A percentile compares a stretch with the other conserved stretches of the same genome.
Evolutionary conservation across 768 basidiomycete species (phyloP).

Genomic region (Lenzites betulinus): DNA sequence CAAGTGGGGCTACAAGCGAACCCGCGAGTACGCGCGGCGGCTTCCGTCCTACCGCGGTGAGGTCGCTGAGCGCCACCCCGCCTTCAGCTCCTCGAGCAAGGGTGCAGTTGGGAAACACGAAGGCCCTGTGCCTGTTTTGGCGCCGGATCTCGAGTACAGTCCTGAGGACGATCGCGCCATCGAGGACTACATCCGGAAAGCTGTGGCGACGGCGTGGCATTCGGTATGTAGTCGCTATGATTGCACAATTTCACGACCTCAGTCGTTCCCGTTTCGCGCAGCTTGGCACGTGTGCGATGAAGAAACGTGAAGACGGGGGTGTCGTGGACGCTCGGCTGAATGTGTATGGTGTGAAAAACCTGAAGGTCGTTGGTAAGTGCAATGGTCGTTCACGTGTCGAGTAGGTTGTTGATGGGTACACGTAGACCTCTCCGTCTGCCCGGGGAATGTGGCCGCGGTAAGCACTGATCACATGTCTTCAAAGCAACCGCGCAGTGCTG

Average conservation of each 20-base stretch:
- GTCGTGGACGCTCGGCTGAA: conserved; percentile 63
- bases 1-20: conserved; percentile 56
- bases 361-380: conserved; percentile 42
- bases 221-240: conserved; percentile 26
- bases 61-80: conserved; percentile 29
- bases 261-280: conserved; percentile 29
- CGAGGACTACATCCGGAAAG: conserved; percentile 29
- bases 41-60: conserved; percentile 46
- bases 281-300: conserved; percentile 73
- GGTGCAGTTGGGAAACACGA: conserved; percentile 21
- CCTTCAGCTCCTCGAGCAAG: conserved; percentile 32
- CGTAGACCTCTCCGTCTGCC: conserved; percentile 9
- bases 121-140: conserved; percentile 30
- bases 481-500: background rate
- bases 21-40: conserved; percentile 56
- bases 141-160: conserved; percentile 35
- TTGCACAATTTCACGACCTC: background rate
- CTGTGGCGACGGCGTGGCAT: conserved; percentile 36
- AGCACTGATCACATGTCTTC: background rate
- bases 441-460: conserved; percentile 8
- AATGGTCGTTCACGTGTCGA: too few species aligned
- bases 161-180: conserved; percentile 38
- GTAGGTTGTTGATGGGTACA: background rate
- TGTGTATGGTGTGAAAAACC: conserved; percentile 57
- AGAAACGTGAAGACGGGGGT: conserved; percentile 55